A percentile compares a stretch with the other conserved stretches of the same genome.
phyloP scores from a whole-genome alignment of 2,329 filamentous ascomycete genomes.

The Fusarium sp. region DNA sequence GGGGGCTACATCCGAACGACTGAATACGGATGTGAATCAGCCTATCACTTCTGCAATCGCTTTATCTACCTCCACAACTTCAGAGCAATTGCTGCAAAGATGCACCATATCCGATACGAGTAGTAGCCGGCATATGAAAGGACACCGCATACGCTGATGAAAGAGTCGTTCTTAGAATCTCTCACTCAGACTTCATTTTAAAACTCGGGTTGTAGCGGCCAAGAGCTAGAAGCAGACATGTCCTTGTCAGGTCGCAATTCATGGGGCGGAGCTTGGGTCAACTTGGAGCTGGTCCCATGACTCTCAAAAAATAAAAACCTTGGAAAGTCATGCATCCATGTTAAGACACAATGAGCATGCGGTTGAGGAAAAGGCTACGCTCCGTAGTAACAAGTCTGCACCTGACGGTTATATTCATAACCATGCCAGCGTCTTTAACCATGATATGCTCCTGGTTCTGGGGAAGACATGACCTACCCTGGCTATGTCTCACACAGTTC shows the following conservation, averaged over 20 bases:
- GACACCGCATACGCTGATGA: not conserved
- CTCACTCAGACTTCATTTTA: not conserved
- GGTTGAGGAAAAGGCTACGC: not conserved
- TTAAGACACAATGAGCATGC: slow-evolving; percentile 18
- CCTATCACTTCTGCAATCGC: slow-evolving; percentile 4
- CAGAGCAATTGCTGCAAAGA: slow-evolving; percentile 3
- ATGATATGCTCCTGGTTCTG: slow-evolving; percentile 5
- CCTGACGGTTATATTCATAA: slow-evolving; percentile 4
- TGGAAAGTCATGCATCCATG: slow-evolving; percentile 25
- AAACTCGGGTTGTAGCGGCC: slow-evolving; percentile 7
- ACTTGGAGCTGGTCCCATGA: slow-evolving; percentile 39
- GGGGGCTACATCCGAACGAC: slow-evolving; percentile 8
- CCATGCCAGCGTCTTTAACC: slow-evolving; percentile 36
- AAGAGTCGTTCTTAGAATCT: not conserved
- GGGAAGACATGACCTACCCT: not conserved
- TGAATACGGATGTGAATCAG: not conserved
- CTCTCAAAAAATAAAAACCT: slow-evolving; percentile 38
- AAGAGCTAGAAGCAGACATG: slow-evolving; percentile 19
- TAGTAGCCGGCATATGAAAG: not conserved
- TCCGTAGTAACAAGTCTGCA: not conserved
- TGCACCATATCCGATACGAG: not conserved
- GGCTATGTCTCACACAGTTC: not conserved
- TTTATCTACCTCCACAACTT: not conserved
- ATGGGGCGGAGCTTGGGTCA: slow-evolving; percentile 40
- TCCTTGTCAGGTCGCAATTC: slow-evolving; percentile 27